A percentile compares a stretch with the other conserved stretches of the same genome.
Conservation (phyloP, 75 land plant genomes). For the Selaginella tamariscina region DNA sequence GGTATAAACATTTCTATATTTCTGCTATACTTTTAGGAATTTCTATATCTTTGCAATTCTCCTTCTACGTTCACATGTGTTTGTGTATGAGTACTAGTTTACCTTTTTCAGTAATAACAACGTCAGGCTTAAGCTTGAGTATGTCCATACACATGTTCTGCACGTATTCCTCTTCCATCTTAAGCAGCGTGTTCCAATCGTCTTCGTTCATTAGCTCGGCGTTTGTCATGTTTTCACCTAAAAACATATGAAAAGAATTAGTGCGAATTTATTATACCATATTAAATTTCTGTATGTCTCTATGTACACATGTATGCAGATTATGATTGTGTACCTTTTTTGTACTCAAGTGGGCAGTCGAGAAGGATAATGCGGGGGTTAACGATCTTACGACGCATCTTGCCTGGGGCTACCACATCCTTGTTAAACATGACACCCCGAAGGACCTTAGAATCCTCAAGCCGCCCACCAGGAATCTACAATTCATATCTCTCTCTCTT, state of each 20-base stretch:
- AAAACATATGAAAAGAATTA: too few species aligned
- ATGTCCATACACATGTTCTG: constrained; percentile 65
- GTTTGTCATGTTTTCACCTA: constrained; percentile 92
- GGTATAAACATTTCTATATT: too few species aligned
- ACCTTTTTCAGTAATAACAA: constrained; percentile 94
- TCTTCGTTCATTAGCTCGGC: constrained; percentile 84
- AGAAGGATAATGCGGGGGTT: constrained; percentile 86
- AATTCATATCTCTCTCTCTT: too few species aligned
- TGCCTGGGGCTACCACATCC: constrained; percentile 90
- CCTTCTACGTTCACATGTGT: too few species aligned
- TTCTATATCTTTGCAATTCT: too few species aligned
- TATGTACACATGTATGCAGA: too few species aligned
- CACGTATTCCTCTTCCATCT: constrained; percentile 93
- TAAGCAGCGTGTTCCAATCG: constrained; percentile 69
- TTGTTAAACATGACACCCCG: constrained; percentile 94
- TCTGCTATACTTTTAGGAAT: too few species aligned
- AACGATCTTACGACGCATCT: constrained; percentile 77
- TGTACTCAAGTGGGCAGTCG: constrained; percentile 89
- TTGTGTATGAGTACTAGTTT: too few species aligned
- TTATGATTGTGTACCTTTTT: too few species aligned
- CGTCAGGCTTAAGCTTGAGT: constrained; percentile 76
- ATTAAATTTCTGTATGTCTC: too few species aligned
- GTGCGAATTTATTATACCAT: too few species aligned
- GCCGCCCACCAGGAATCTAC: constrained; percentile 89
- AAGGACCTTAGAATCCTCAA: constrained; percentile 84